These are phyloP conservation scores for Lithospermum erythrorhizon DNA, from an alignment of 257 asterid species.

Conservation along the genomic window DNA sequence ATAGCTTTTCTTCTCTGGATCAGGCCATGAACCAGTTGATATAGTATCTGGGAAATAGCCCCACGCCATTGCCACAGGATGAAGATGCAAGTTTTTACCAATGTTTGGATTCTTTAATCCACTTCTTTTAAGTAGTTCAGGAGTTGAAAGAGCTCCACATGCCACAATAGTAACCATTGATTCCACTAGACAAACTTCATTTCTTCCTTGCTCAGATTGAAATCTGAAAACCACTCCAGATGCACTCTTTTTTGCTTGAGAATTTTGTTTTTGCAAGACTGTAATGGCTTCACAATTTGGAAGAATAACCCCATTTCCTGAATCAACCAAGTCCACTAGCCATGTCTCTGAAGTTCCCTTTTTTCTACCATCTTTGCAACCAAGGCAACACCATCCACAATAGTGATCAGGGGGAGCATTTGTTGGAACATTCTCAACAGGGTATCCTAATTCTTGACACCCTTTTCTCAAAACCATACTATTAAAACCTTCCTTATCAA, in stretches of 20 bases:
- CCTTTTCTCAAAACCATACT: slow-evolving; percentile 71
- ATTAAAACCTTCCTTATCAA: slow-evolving; percentile 53
- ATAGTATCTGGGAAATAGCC: slow-evolving; percentile 53
- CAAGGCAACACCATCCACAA: slow-evolving; percentile 76
- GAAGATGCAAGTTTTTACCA: slow-evolving; percentile 62
- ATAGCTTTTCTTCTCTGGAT: slow-evolving; percentile 38
- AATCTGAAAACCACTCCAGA: slow-evolving; percentile 45
- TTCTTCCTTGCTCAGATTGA: slow-evolving; percentile 18
- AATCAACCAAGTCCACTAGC: slow-evolving; percentile 58
- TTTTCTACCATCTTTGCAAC: slow-evolving; percentile 66
- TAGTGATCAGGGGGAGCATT: slow-evolving; percentile 60
- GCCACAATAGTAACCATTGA: slow-evolving; percentile 48
- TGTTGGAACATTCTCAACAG: slow-evolving; percentile 42
- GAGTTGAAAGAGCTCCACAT: slow-evolving; percentile 77
- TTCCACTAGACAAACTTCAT: slow-evolving; percentile 40
- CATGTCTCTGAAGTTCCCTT: slow-evolving; percentile 64
- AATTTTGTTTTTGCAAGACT: slow-evolving; percentile 24
- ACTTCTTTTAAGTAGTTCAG: slow-evolving; percentile 43
- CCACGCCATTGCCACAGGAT: slow-evolving; percentile 71
- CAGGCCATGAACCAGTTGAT: slow-evolving; percentile 40
- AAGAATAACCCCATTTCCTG: slow-evolving; percentile 53
- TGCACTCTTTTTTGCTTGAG: slow-evolving; percentile 19
- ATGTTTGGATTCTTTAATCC: slow-evolving; percentile 64
- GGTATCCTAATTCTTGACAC: slow-evolving; percentile 54
- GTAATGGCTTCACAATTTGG: slow-evolving; percentile 49